Conservation (phyloP, 1,284 basidiomycete species). For the Ganoderma resinaceum region DNA sequence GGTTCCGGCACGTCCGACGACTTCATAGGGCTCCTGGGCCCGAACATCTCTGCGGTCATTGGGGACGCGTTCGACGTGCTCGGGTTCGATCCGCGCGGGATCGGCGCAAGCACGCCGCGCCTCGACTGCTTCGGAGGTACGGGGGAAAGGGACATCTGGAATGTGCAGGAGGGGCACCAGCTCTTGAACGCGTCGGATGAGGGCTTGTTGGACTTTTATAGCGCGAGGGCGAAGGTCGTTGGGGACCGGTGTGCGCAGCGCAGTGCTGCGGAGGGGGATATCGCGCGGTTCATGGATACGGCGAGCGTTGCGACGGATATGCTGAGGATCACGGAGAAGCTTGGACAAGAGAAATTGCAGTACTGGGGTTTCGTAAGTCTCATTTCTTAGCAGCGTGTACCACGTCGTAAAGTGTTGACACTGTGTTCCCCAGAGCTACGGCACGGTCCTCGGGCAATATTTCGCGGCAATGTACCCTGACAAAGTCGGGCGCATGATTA, state of each 20-base stretch:
- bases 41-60: background rate
- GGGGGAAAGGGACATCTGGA: slow-evolving; percentile 26
- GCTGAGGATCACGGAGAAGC: slow-evolving; percentile 52
- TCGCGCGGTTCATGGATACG: slow-evolving; percentile 49
- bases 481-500: slow-evolving; percentile 42
- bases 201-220: slow-evolving; percentile 14
- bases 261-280: slow-evolving; percentile 34
- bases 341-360: slow-evolving; percentile 52
- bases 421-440: slow-evolving; percentile 47
- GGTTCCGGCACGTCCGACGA: background rate
- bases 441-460: slow-evolving; percentile 49
- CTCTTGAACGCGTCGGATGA: slow-evolving; percentile 14
- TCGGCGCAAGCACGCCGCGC: slow-evolving; percentile 23
- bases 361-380: slow-evolving; percentile 61
- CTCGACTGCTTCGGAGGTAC: slow-evolving; percentile 27
- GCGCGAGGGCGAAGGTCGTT: slow-evolving; percentile 21
- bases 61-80: slow-evolving; percentile 48
- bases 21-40: background rate
- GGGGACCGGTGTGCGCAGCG: slow-evolving; percentile 22
- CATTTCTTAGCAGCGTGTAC: too few species aligned
- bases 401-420: too few species aligned
- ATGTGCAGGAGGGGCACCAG: slow-evolving; percentile 2
- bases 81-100: slow-evolving; percentile 44
- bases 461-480: slow-evolving; percentile 58
- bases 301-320: slow-evolving; percentile 56